Percentiles rank a stretch among this genome's conserved stretches.
Conservation (phyloP, 345 rosid genomes). For the Combretum micranthum region DNA sequence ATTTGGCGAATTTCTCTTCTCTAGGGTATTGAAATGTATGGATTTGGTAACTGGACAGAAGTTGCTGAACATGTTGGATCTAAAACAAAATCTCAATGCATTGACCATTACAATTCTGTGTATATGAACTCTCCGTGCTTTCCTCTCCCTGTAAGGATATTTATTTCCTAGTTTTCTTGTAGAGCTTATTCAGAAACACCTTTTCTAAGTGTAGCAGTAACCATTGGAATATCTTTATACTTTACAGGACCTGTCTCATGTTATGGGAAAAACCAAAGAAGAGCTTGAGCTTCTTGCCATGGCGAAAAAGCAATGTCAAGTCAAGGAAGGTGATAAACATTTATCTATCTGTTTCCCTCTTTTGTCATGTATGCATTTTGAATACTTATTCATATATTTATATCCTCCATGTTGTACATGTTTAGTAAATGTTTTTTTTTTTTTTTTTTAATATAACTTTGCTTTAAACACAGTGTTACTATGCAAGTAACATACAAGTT, state of each 20-base stretch:
- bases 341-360: background rate
- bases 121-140: conserved; percentile 80
- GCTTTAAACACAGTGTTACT: no score
- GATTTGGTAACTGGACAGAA: conserved; percentile 94
- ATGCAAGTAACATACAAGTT: no score
- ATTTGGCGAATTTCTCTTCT: conserved; percentile 19
- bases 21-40: conserved; percentile 93
- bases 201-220: background rate
- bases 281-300: conserved; percentile 97
- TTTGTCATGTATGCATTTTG: background rate
- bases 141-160: conserved; percentile 74
- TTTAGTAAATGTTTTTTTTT: no score
- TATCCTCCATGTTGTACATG: background rate
- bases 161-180: conserved; percentile 1
- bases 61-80: conserved; percentile 88
- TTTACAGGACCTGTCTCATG: conserved; percentile 76
- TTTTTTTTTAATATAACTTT: no score
- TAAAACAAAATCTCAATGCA: conserved; percentile 68
- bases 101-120: conserved; percentile 62
- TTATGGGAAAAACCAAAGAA: conserved; percentile 79
- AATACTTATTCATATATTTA: background rate
- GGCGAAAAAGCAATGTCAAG: conserved; percentile 39
- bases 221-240: conserved; percentile 4
- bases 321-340: conserved; percentile 43
- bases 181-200: background rate